Conservation (phyloP, 768 basidiomycete genomes). For the Megacollybia marginata region DNA sequence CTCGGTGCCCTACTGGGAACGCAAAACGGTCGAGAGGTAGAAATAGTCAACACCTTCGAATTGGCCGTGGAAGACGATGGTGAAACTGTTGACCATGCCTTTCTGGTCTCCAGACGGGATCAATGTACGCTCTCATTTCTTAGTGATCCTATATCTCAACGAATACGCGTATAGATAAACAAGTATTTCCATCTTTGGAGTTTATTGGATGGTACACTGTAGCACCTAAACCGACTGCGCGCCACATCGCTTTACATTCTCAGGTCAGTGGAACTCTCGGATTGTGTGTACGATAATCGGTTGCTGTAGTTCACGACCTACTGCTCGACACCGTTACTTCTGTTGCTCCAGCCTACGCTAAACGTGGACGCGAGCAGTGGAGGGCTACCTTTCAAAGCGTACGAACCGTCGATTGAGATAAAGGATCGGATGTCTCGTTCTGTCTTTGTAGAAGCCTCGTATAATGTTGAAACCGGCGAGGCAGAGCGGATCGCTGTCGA, state of each 20-base stretch:
- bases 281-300: constrained; percentile 1
- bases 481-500: constrained; percentile 98
- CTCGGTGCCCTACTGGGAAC: constrained; percentile 91
- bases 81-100: constrained; percentile 69
- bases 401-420: constrained; percentile 85
- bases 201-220: constrained; percentile 98
- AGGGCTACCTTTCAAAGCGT: constrained; percentile 85
- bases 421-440: constrained; percentile 69
- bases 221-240: constrained; percentile 61
- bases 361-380: constrained; percentile 36
- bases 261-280: constrained; percentile 43
- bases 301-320: constrained; percentile 65
- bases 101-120: constrained; percentile 74
- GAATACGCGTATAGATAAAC: constrained; percentile 61
- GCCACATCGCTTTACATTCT: constrained; percentile 78
- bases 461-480: constrained; percentile 93
- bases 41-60: constrained; percentile 97
- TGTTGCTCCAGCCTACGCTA: constrained; percentile 59
- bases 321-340: constrained; percentile 84
- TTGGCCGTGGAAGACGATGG: constrained; percentile 58
- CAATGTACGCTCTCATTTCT: constrained; percentile 52
- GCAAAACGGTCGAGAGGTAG: constrained; percentile 89
- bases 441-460: constrained; percentile 79
- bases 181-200: constrained; percentile 96
- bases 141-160: constrained; percentile 3